Conservation (phyloP, 225 moss, liverwort and hornwort genomes). For the Pseudisothecium myosuroides region DNA sequence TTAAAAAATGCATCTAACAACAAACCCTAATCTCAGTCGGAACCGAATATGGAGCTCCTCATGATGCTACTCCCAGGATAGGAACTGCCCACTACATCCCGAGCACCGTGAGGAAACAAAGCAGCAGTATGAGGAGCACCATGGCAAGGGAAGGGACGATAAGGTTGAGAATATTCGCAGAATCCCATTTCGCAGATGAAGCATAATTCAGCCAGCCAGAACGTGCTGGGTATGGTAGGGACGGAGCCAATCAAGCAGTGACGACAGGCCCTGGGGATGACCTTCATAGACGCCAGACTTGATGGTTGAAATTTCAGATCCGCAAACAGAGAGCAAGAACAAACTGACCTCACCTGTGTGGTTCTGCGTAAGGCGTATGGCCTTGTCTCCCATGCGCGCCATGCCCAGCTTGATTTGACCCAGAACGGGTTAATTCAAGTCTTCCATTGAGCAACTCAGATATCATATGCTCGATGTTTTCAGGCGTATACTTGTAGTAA, state of each 20-base stretch:
- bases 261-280: background rate
- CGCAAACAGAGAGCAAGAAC: background rate
- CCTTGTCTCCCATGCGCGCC: slow-evolving; percentile 16
- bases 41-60: background rate
- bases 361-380: slow-evolving; percentile 12
- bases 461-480: slow-evolving; percentile 64
- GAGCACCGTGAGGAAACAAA: background rate
- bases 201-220: background rate
- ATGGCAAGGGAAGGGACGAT: background rate
- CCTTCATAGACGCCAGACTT: background rate
- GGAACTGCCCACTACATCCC: background rate
- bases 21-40: background rate
- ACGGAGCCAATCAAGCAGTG: background rate
- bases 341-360: slow-evolving; percentile 1
- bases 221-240: background rate
- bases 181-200: background rate
- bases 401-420: background rate
- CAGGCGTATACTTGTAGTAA: slow-evolving; percentile 70
- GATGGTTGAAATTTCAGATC: background rate
- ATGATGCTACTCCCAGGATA: background rate
- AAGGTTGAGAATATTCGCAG: background rate
- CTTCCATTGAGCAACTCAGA: slow-evolving; percentile 39
- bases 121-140: background rate
- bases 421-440: slow-evolving; percentile 20
- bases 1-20: background rate